Base-by-base conservation (phyloP, 176 grass and related monocot species). In the Areca catechu region DNA sequence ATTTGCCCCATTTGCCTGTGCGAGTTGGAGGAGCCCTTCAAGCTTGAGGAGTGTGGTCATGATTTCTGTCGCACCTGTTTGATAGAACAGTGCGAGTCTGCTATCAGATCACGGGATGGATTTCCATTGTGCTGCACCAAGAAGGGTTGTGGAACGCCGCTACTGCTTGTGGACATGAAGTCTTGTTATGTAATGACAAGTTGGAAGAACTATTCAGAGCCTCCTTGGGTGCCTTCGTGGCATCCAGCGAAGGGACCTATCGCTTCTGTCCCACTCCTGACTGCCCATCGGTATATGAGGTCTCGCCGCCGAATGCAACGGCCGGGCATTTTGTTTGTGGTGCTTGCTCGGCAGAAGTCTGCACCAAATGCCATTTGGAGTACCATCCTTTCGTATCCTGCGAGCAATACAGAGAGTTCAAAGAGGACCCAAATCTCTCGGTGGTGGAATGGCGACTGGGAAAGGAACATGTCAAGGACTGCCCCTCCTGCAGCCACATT, bases 1-100 rank as follows among this genome's bases (percentile, higher is more conserved):
- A 48, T 63, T 20, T 96, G 86, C 62, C 91, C 91, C 34, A 87
- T 96, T 57, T 96, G 91, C 70, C 66, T 96, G 24, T 96, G 91
- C 21, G 86, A 96, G 50, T 61, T 84, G n/a, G 91, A 90, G 16
- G 80, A 96, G 49, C 91, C 91, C 29, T 90, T 87, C 67, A 72
- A 74, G 60, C 74, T 96, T 27, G 82, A 96, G 69, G 79, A 86
- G 15, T 96, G 91, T 81, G 91, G 80, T 12, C 91, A 96, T 23
- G 67, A 56, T 15, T 96, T 82, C 76, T 96, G 91, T 59, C 72
- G 67, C 49, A 55, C 82, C 58, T 96, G 91, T 54, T 80, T 90
- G 65, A 63, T 90, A 55, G 86, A 87, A 75, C 91, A 90, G 70
- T 86, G 83, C 54, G 91, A 90, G 73, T 86, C 82, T 24, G 52